Evolutionary conservation across 768 basidiomycete species (phyloP), one percentile per base, ranked within the genome.

Genomic region (Psilocybe sp.): DNA sequence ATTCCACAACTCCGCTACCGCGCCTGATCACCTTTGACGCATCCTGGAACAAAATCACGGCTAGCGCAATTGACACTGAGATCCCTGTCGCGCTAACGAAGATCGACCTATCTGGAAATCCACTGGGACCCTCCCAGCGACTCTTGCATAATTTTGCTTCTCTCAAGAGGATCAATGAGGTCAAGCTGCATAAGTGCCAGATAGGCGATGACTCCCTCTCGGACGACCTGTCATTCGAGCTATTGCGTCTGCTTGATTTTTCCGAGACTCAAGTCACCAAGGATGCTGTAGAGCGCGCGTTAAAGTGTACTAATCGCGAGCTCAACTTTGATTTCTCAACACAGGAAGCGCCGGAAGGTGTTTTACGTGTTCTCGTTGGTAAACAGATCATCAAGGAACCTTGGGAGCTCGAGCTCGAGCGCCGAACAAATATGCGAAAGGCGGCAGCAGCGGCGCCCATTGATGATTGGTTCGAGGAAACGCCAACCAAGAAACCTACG

Each of bases 391-490:
- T 87, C 49, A 82, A 82, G 60, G 90, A 92, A 64, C 65, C 78
- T 31, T 92, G 90, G 90, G 91, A 92, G 61, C 54, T 92, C 11
- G 89, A 89, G 61, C 70, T 81, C 14, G 89, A 92, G 59, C 69
- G 73, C 43, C 73, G 77, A 40, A 58, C 70, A 3, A 79, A 75
- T 48, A 64, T 63, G n/a, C 73, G 73, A 33, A 64, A 56, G 39
- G 69, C 31, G 69, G 52, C 50, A 23, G 44, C 51, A 13, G 32
- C 47, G 11, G 12, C 54, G n/a, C 43, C 54, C 4, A 43, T 13
- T 9, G 62, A 60, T 43, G 57, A 60, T 34, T 61, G 62, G 62
- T 36, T 13, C 14, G 51, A 49, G 8, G 31, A 44, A 10, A 34
- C 49, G 16, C 38, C 47, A 43, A 43, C 46, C 10, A 40, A 42